Evolutionary conservation across 2,329 filamentous ascomycete genomes (phyloP), one percentile per base, ranked within the genome.

Genomic region (Helotiales sp.): DNA sequence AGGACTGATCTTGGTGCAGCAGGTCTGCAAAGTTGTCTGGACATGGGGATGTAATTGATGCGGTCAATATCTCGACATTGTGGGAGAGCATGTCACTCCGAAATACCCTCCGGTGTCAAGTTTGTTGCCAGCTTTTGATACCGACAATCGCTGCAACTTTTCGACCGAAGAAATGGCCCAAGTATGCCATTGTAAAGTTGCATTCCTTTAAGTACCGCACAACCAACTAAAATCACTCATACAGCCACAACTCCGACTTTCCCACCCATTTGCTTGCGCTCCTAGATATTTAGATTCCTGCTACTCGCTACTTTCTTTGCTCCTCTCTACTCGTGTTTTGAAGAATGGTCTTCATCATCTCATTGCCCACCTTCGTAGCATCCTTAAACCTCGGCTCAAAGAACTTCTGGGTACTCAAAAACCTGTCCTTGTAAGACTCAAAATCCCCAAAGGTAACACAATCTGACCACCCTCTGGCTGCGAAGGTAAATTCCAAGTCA

Each of bases 401-500:
- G 78, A 96, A 99, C 63, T 79, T 79, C 74, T 97, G 93, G 52
- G 96, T 96, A 65, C 85, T 87, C 70, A 95, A 85, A 71, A 99
- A 99, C 58, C 96, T 85, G 78, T 96, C 90, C 65, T 88, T 83
- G 81, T 96, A 99, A 34, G 90, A 90, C 65, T 96, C 90, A 71
- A 98, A 98, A 72, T 97, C 90, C 2, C 93, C 91, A 60, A 96
- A 85, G 25, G 84, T 87, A 36, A 99, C 95, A 60, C 93, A 93
- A 73, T 97, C 92, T 38, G 91, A 95, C 95, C 95, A 99, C 5
- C 92, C 95, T 55, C 93, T 81, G 25, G 96, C 96, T 1, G 95
- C 96, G 76, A 99, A 98, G 0, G 93, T 96, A 71, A 99, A 99
- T 74, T 99, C 95, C 56, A 99, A 79, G 72, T 99, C 95, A 70